These are phyloP conservation scores for Lumnitzera littorea DNA, from an alignment of 345 rosid genomes.

Conservation along the genomic window DNA sequence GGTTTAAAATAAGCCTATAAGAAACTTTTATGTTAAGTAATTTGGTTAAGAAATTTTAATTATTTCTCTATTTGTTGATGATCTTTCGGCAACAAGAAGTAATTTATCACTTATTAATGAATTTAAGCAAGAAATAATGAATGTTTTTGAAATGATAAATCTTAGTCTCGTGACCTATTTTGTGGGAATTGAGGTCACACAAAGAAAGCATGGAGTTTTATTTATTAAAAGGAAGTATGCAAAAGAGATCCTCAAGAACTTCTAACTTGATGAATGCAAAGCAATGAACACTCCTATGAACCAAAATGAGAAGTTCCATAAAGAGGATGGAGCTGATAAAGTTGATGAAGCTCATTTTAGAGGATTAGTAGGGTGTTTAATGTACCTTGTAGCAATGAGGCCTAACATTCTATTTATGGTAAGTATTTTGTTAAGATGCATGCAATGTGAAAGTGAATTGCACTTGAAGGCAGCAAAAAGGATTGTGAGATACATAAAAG, in stretches of 20 bases:
- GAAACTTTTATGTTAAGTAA: too few relatives aligned
- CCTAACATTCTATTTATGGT: background rate
- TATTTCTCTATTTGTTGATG: too few relatives aligned
- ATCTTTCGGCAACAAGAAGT: background rate
- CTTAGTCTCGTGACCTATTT: background rate
- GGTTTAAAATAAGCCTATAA: too few relatives aligned
- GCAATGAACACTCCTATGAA: background rate
- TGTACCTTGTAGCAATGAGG: slow-evolving; percentile 3
- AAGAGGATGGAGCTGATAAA: background rate
- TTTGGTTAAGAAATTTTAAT: too few relatives aligned
- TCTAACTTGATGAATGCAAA: background rate
- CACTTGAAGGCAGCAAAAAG: background rate
- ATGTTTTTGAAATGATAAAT: background rate
- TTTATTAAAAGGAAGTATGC: background rate
- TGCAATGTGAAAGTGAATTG: background rate
- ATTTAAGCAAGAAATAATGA: background rate
- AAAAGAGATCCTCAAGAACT: background rate
- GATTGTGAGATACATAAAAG: slow-evolving; percentile 1
- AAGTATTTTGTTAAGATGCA: slow-evolving; percentile 4
- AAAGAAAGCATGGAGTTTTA: background rate
- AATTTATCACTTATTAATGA: background rate
- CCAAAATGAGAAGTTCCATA: background rate
- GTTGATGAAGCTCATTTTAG: background rate
- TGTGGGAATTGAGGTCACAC: background rate
- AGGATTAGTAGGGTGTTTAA: background rate